Evolutionary conservation across 2,329 filamentous ascomycete genomes (phyloP).

Genomic region (Sporothrix phasma): DNA sequence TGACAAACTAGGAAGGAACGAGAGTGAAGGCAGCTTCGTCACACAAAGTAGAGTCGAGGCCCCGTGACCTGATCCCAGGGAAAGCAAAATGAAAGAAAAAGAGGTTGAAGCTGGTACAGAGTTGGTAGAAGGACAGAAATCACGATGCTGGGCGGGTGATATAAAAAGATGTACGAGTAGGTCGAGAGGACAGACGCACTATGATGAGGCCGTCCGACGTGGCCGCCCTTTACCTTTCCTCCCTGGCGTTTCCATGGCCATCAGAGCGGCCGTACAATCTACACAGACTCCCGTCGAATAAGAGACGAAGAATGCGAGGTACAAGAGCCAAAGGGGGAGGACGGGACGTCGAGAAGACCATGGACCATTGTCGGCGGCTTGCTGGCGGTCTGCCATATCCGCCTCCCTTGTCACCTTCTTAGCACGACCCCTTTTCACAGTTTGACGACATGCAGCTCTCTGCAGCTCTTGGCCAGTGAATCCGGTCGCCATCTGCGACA

Average conservation of each 20-base stretch:
- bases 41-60: neutral
- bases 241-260: neutral
- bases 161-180: neutral
- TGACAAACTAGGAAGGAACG: slow-evolving; percentile 8
- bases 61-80: no score
- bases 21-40: neutral
- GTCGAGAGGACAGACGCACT: neutral
- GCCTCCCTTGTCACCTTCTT: neutral
- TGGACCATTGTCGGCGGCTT: neutral
- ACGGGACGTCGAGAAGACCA: neutral
- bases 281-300: no score
- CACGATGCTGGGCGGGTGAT: neutral
- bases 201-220: slow-evolving; percentile 1
- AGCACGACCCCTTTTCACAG: neutral
- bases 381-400: neutral
- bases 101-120: no score
- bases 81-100: neutral
- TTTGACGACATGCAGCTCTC: neutral
- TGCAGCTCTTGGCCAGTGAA: slow-evolving; percentile 8
- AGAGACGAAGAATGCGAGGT: neutral
- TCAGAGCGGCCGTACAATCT: neutral
- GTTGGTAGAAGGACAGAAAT: neutral
- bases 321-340: neutral
- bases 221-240: neutral
- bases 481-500: neutral